Evolutionary conservation across 2,329 filamentous ascomycete species (phyloP).

Genomic region (Aspergillus pseudonomiae): DNA sequence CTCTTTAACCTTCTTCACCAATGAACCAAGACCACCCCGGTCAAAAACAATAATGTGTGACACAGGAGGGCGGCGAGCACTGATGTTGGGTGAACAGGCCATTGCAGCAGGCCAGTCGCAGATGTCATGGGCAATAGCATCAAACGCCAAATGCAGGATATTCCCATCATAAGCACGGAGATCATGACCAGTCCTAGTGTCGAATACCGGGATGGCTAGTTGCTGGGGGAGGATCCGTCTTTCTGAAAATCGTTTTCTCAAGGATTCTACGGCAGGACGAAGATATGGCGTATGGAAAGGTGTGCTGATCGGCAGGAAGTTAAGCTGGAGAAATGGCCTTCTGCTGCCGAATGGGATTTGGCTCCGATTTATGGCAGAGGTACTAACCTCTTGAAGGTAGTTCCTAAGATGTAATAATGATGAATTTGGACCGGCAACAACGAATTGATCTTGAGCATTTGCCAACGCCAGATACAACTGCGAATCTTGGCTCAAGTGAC

Average conservation of each 20-base stretch:
- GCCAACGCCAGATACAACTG: conserved; percentile 14
- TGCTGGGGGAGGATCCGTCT: conserved; percentile 11
- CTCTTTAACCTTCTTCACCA: conserved; percentile 19
- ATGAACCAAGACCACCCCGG: conserved; percentile 18
- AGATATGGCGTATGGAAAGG: conserved; percentile 47
- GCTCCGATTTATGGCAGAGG: conserved; percentile 16
- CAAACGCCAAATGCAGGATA: conserved; percentile 15
- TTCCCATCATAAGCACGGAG: conserved; percentile 19
- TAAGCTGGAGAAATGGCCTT: conserved; percentile 28
- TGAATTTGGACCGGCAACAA: conserved; percentile 19
- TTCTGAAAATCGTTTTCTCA: conserved; percentile 22
- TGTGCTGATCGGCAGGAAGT: conserved; percentile 45
- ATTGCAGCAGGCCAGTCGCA: conserved; percentile 24
- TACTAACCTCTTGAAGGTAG: conserved; percentile 7
- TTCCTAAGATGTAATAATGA: conserved; percentile 17
- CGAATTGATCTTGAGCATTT: conserved; percentile 22
- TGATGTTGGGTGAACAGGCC: not conserved
- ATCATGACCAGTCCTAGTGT: conserved; percentile 34
- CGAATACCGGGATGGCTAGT: conserved; percentile 36
- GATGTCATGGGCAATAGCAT: conserved; percentile 19
- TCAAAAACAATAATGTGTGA: conserved; percentile 24
- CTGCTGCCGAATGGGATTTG: conserved; percentile 37
- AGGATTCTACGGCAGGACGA: conserved; percentile 20
- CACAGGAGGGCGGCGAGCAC: not conserved
- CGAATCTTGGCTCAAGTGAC: not conserved